Evolutionary conservation across 805 yeast genomes (phyloP).

Genomic region (Ogataea allantospora): DNA sequence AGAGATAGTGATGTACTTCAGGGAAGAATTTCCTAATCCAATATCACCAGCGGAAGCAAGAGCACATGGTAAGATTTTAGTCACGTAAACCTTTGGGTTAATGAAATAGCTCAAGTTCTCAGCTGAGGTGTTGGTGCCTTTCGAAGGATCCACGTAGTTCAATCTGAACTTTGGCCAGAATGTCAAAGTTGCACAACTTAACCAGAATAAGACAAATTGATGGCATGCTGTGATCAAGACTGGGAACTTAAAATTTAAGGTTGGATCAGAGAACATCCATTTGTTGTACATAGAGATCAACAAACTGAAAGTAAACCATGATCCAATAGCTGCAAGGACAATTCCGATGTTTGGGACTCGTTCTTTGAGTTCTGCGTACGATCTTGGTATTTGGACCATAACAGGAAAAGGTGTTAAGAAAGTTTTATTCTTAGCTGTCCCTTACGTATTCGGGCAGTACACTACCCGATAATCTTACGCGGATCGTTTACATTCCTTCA

Average conservation of each 20-base stretch:
- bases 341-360: conserved; percentile 26
- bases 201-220: conserved; percentile 60
- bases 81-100: conserved; percentile 40
- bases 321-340: conserved; percentile 21
- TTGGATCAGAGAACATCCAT: conserved; percentile 84
- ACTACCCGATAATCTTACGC: not conserved
- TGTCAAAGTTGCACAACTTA: conserved; percentile 47
- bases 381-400: conserved; percentile 23
- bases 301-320: conserved; percentile 67
- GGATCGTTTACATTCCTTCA: no score
- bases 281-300: conserved; percentile 76
- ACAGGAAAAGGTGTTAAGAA: not conserved
- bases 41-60: conserved; percentile 88
- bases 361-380: conserved; percentile 23
- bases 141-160: conserved; percentile 22
- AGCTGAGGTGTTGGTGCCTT: conserved; percentile 1
- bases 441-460: not conserved
- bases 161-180: conserved; percentile 48
- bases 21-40: conserved; percentile 81
- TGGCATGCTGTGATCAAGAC: conserved; percentile 77
- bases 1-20: conserved; percentile 70
- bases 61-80: conserved; percentile 73
- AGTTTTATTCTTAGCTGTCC: conserved; percentile 5
- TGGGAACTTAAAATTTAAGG: conserved; percentile 75
- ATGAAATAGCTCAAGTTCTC: conserved; percentile 22